Conservation (phyloP, 441 rosid species). For the Populus tomentosa region DNA sequence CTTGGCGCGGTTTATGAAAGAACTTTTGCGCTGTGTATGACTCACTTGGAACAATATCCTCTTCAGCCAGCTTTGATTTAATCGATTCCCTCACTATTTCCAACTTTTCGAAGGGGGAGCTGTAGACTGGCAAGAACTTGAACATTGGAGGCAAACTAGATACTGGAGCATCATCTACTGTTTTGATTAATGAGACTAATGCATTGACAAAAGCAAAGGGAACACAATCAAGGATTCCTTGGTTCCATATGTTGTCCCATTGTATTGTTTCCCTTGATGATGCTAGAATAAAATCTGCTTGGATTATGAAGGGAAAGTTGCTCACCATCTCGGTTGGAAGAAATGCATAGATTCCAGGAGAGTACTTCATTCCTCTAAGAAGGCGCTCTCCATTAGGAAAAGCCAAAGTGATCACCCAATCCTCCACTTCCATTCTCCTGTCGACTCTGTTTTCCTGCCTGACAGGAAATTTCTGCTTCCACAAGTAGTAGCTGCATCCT, state of each 20-base stretch:
- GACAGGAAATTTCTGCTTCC: too few species aligned
- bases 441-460: too few species aligned
- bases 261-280: conserved; percentile 70
- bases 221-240: conserved; percentile 50
- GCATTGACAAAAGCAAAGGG: conserved; percentile 56
- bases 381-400: too few species aligned
- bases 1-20: conserved; percentile 55
- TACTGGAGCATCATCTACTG: conserved; percentile 30
- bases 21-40: conserved; percentile 47
- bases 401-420: too few species aligned
- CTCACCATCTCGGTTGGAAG: conserved; percentile 86
- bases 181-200: conserved; percentile 32
- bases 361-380: conserved; percentile 4
- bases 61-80: conserved; percentile 30
- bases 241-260: conserved; percentile 62
- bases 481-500: too few species aligned
- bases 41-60: conserved; percentile 54
- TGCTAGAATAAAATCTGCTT: conserved; percentile 62
- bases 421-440: too few species aligned
- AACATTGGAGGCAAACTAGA: conserved; percentile 50
- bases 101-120: conserved; percentile 33
- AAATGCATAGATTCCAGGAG: conserved; percentile 71
- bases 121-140: conserved; percentile 48
- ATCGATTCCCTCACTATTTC: conserved; percentile 49
- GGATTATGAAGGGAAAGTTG: conserved; percentile 63